Percentiles rank a stretch among this genome's conserved stretches.
Evolutionary conservation across 148 eudicot species (phyloP).

Genomic region (Vaccinium macrocarpon): DNA sequence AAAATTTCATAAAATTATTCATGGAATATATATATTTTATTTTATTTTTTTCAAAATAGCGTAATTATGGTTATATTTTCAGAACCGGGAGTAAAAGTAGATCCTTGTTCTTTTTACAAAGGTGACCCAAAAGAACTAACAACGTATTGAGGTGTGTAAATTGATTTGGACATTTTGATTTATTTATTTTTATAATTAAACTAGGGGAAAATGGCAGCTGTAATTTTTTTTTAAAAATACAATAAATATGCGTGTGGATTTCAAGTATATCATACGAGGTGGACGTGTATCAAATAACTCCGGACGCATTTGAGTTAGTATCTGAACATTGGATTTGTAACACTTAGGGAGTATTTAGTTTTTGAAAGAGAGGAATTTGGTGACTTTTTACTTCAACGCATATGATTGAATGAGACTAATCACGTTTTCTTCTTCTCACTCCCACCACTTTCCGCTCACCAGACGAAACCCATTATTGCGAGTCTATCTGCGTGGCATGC

Average conservation of each 20-base stretch:
- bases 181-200: no score
- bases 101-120: no score
- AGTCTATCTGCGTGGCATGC: conserved; percentile 7
- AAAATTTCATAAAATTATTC: background rate
- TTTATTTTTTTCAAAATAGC: background rate
- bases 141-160: no score
- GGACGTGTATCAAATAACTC: background rate
- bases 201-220: no score
- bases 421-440: conserved; percentile 21
- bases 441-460: conserved; percentile 23
- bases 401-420: conserved; percentile 23
- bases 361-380: background rate
- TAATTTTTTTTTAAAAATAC: no score
- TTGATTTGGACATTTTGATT: no score
- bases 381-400: conserved; percentile 33
- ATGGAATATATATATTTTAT: no score
- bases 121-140: no score
- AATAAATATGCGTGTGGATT: background rate
- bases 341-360: no score
- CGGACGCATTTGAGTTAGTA: background rate
- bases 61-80: no score
- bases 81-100: background rate
- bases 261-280: no score
- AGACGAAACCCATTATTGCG: conserved; percentile 25
- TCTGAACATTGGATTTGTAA: no score